Conservation (phyloP, 305 asterid species). For the Fraxinus platypoda region DNA sequence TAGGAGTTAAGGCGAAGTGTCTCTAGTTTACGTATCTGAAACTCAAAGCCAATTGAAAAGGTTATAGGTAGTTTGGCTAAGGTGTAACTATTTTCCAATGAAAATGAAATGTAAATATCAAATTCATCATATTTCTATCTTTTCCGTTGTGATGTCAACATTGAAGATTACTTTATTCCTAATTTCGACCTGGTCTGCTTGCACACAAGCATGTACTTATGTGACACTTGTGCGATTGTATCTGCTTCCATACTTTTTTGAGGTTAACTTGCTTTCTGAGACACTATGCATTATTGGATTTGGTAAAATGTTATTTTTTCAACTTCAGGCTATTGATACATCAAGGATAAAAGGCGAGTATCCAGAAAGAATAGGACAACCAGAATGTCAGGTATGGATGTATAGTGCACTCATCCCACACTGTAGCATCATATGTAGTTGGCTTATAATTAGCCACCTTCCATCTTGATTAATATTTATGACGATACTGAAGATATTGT, state of each 20-base stretch:
- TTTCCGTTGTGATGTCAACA: not conserved
- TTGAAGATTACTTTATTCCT: not conserved
- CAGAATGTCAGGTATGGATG: slow-evolving; percentile 80
- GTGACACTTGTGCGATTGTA: not conserved
- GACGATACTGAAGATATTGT: not conserved
- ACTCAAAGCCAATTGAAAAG: not conserved
- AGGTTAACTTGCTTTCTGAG: not conserved
- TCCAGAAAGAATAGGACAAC: slow-evolving; percentile 95
- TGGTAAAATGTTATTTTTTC: slow-evolving; percentile 13
- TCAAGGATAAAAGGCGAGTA: slow-evolving; percentile 95
- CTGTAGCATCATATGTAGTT: not conserved
- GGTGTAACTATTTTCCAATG: slow-evolving; percentile 8
- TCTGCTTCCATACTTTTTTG: not conserved
- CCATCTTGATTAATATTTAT: not conserved
- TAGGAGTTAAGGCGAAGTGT: not conserved
- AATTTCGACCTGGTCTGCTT: not conserved
- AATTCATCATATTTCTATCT: not conserved
- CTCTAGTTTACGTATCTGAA: not conserved
- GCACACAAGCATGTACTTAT: not conserved
- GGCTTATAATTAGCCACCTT: not conserved
- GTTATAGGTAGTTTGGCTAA: not conserved
- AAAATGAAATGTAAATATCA: not conserved
- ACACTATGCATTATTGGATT: not conserved
- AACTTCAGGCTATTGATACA: slow-evolving; percentile 79
- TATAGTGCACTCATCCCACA: slow-evolving; percentile 8